Base-by-base conservation (phyloP, 2,329 filamentous ascomycete genomes). In the Fusarium circinatum region DNA sequence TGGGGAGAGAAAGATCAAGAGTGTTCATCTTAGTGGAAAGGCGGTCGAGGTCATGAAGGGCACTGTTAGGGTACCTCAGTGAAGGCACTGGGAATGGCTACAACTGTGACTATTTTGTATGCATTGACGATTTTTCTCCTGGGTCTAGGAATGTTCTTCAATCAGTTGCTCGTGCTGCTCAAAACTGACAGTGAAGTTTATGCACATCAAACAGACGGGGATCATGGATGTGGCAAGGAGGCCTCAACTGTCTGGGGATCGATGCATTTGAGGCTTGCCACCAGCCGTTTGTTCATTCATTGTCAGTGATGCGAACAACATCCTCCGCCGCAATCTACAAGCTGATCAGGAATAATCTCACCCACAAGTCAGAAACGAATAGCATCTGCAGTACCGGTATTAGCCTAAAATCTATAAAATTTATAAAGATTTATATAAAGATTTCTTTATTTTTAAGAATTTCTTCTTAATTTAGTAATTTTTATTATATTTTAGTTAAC, bases 11-110 rank as follows among this genome's bases (percentile, higher is more conserved):
- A 63, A 56, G 12, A 3, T 76, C 0, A 54, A 70, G 20, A 59
- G 24, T 6, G 44, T 76, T 17, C 51, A 76, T n/a, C 58, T 76
- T 7, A 54, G 68, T 4, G 74, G 74, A 0, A 66, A 11, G 6
- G 74, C 74, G 0, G 65, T 67, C 0, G 68, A 62, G 5, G 64
- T 76, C 1, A 75, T 70, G 65, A 57, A n/a, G 2, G 66, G 65
- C 3, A 39, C 44, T 3, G 9, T 69, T 11, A n/a, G 44, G 1
- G 26, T 34, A 1, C 62, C 60, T 47, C 13, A 51, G 24, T 38
- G 34, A 38, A 8, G 26, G 26, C 6, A 26, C 26, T 6, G 26
- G 26, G 26, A 26, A 26, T 26, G 28, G 10, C 10, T 28, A 28
- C 7, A 28, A 28, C 26, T 28, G 26, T 28, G 6, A 8, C 6